These are phyloP conservation scores for Metschnikowia corniflorae DNA, from an alignment of 805 yeast genomes.

Conservation along the genomic window DNA sequence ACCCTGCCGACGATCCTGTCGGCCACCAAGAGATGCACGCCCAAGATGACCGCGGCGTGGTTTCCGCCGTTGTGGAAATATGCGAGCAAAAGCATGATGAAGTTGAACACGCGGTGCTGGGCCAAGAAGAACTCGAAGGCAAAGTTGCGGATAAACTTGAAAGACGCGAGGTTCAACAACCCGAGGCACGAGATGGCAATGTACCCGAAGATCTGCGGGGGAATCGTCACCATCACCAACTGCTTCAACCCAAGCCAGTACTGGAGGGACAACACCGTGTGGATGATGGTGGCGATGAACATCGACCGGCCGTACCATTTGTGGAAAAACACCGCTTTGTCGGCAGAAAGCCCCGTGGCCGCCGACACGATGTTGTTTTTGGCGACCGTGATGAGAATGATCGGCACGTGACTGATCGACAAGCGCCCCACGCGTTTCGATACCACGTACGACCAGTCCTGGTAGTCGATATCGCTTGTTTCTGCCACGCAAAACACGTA, in stretches of 20 bases:
- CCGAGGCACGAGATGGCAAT: slow-evolving; percentile 40
- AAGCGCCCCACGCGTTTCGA: slow-evolving; percentile 42
- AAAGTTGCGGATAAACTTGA: slow-evolving; percentile 32
- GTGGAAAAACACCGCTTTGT: slow-evolving; percentile 38
- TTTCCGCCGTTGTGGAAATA: slow-evolving; percentile 40
- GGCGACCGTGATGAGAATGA: slow-evolving; percentile 32
- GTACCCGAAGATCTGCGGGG: slow-evolving; percentile 50
- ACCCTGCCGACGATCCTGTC: slow-evolving; percentile 37
- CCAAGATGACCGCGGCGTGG: slow-evolving; percentile 33
- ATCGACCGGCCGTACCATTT: slow-evolving; percentile 43
- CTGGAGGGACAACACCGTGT: slow-evolving; percentile 27
- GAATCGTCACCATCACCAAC: slow-evolving; percentile 39
- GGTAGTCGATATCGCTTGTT: slow-evolving; percentile 39
- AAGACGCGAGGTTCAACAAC: slow-evolving; percentile 34
- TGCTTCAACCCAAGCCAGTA: slow-evolving; percentile 43
- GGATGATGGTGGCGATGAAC: slow-evolving; percentile 35
- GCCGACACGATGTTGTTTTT: slow-evolving; percentile 39
- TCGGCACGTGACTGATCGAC: slow-evolving; percentile 39
- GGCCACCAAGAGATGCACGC: slow-evolving; percentile 41
- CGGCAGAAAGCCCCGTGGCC: slow-evolving; percentile 41
- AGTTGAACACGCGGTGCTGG: slow-evolving; percentile 40
- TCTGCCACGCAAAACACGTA: slow-evolving; percentile 26
- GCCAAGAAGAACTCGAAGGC: slow-evolving; percentile 43
- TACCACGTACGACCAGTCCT: slow-evolving; percentile 36
- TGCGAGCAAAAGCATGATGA: slow-evolving; percentile 40